These are phyloP conservation scores for Candolleomyces eurysporus DNA, from an alignment of 768 basidiomycete species.

Conservation along the genomic window DNA sequence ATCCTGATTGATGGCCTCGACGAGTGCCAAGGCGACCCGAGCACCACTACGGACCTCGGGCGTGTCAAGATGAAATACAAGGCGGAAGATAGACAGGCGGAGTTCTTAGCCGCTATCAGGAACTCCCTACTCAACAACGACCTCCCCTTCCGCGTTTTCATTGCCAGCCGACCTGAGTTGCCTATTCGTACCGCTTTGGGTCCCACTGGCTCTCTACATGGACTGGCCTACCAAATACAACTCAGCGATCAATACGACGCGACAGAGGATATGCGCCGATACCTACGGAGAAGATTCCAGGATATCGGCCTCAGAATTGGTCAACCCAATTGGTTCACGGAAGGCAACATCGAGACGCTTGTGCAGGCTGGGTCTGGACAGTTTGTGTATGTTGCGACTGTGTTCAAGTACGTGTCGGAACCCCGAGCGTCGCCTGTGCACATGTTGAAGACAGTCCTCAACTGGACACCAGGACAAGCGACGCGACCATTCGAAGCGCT, in stretches of 20 bases:
- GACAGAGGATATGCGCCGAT: neutral
- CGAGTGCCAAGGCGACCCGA: too few species aligned
- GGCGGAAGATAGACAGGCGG: neutral
- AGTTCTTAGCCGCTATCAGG: neutral
- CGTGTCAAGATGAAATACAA: too few species aligned
- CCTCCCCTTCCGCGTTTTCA: neutral
- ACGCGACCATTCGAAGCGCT: neutral
- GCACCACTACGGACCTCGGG: too few species aligned
- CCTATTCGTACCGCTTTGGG: neutral
- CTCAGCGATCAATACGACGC: conserved; percentile 1
- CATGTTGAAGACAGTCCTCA: neutral
- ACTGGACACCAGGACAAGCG: neutral
- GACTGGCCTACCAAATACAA: neutral
- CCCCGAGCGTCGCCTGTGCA: neutral
- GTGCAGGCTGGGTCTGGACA: conserved; percentile 1
- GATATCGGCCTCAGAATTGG: neutral
- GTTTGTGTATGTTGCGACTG: conserved; percentile 5
- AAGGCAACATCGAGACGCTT: neutral
- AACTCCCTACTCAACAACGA: neutral
- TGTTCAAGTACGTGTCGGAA: neutral
- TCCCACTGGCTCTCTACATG: neutral
- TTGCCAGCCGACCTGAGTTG: conserved; percentile 6
- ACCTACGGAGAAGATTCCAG: neutral
- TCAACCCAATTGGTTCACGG: neutral
- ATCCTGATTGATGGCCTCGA: too few species aligned